These are phyloP conservation scores for Pythium folliculosum DNA, from an alignment of 352 stramenopile species.

Conservation along the genomic window DNA sequence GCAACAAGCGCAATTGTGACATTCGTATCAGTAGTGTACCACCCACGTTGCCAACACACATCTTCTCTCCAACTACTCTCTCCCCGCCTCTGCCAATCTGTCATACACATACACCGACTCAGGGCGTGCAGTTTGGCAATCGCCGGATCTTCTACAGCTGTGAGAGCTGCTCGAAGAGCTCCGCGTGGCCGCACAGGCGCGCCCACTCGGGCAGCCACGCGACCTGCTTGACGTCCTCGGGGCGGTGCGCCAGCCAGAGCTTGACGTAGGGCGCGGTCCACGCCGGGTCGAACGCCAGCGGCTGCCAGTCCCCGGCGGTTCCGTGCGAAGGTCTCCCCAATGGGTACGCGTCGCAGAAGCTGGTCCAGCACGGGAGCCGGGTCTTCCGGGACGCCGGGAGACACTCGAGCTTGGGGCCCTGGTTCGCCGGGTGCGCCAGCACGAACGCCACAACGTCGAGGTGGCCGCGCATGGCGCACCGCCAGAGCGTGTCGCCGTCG, in stretches of 20 bases:
- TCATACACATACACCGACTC: neutral
- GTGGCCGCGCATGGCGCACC: conserved; percentile 17
- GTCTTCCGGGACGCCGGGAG: conserved; percentile 1
- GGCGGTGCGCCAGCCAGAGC: conserved; percentile 15
- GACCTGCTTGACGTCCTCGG: conserved; percentile 1
- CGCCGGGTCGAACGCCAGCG: conserved; percentile 10
- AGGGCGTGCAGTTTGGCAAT: no score
- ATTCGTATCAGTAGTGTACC: no score
- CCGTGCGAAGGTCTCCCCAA: neutral
- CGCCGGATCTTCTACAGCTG: neutral
- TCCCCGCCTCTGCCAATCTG: neutral
- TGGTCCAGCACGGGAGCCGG: neutral
- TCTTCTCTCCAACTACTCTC: neutral
- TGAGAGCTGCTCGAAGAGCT: conserved; percentile 8
- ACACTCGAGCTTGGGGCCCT: conserved; percentile 7
- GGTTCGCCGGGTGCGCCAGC: conserved; percentile 5
- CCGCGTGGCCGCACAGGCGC: neutral
- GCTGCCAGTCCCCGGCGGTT: conserved; percentile 3
- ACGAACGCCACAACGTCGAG: conserved; percentile 11
- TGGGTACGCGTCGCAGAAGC: conserved; percentile 8
- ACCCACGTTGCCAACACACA: neutral
- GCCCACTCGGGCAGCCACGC: conserved; percentile 14
- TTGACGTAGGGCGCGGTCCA: conserved; percentile 6
- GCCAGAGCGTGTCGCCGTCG: conserved; percentile 5
- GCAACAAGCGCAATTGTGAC: no score